These are phyloP conservation scores for Mesembryanthemum crystallinum DNA, from an alignment of 148 eudicot species.

Conservation along the genomic window DNA sequence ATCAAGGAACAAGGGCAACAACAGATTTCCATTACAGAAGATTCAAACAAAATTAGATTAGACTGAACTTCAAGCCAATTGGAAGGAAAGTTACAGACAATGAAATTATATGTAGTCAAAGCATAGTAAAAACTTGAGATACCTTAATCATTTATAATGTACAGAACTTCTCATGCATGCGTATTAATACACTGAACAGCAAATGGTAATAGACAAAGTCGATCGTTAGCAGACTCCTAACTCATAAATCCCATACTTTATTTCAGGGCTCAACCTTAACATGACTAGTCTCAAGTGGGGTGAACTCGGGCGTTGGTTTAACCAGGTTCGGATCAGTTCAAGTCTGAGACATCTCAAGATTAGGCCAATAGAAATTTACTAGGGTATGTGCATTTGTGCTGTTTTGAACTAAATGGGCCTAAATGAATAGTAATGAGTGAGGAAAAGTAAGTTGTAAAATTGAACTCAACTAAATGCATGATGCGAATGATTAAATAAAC, in stretches of 20 bases:
- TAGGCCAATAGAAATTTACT: not conserved
- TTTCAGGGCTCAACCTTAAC: not conserved
- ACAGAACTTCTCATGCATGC: too few relatives aligned
- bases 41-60: too few relatives aligned
- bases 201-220: not conserved
- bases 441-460: too few relatives aligned
- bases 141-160: not conserved
- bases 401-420: too few relatives aligned
- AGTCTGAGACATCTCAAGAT: not conserved
- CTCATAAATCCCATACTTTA: not conserved
- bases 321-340: not conserved
- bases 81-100: too few relatives aligned
- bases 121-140: not conserved
- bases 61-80: too few relatives aligned
- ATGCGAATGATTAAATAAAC: too few relatives aligned
- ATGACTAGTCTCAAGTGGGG: not conserved
- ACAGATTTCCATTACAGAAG: not conserved
- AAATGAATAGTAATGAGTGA: too few relatives aligned
- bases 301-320: not conserved
- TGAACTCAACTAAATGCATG: too few relatives aligned
- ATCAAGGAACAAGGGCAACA: not conserved
- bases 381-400: too few relatives aligned
- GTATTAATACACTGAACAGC: not conserved
- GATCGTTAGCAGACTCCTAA: not conserved
- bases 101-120: too few relatives aligned